These are phyloP conservation scores for Santalum album DNA, from an alignment of 164 flowering plant species.

Conservation along the genomic window DNA sequence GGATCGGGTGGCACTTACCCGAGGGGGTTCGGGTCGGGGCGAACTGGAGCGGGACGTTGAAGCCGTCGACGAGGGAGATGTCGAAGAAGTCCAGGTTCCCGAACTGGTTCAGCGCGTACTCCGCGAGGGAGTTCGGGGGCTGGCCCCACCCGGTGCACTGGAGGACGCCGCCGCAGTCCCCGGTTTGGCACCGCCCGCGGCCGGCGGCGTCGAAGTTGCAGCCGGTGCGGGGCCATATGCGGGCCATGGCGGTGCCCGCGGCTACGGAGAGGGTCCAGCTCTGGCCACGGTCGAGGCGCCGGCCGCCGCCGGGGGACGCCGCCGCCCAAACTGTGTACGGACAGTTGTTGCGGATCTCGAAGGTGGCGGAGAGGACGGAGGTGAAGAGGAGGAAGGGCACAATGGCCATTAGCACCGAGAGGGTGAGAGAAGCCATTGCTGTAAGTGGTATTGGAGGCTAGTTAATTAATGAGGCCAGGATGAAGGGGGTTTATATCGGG, in stretches of 20 bases:
- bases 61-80: constrained; percentile 32
- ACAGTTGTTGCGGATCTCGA: constrained; percentile 18
- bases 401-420: too few relatives aligned
- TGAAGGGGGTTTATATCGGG: too few relatives aligned
- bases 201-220: constrained; percentile 29
- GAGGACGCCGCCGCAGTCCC: constrained; percentile 28
- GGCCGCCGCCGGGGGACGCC: constrained; percentile 18
- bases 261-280: constrained; percentile 12
- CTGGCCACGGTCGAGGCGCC: constrained; percentile 12
- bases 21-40: constrained; percentile 1
- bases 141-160: constrained; percentile 18
- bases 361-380: constrained; percentile 9
- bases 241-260: constrained; percentile 18
- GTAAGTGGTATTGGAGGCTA: too few relatives aligned
- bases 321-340: constrained; percentile 16
- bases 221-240: constrained; percentile 28
- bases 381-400: not conserved
- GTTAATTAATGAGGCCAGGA: too few relatives aligned
- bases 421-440: not conserved
- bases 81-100: constrained; percentile 24
- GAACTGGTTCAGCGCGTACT: constrained; percentile 26
- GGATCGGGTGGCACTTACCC: constrained; percentile 5
- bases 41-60: constrained; percentile 28
- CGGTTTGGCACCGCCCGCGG: constrained; percentile 26
- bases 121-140: constrained; percentile 34